These are phyloP conservation scores for Venturia aucupariae DNA, from an alignment of 2,329 filamentous ascomycete genomes.

Conservation along the genomic window DNA sequence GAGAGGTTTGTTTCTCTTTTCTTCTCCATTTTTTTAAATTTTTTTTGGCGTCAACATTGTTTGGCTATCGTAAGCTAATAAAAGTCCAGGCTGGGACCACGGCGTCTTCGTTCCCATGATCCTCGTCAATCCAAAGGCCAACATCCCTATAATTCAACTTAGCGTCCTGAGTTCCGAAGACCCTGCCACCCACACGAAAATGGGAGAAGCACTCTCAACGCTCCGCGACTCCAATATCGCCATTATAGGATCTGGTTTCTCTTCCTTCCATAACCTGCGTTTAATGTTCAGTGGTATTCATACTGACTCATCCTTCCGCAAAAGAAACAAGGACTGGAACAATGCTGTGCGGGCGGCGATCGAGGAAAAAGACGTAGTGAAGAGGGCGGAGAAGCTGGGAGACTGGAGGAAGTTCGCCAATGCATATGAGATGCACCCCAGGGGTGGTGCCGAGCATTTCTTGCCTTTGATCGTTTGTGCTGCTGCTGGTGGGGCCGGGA, in stretches of 20 bases:
- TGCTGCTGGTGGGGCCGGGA: slow-evolving; percentile 38
- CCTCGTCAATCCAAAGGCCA: slow-evolving; percentile 44
- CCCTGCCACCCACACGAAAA: slow-evolving; percentile 38
- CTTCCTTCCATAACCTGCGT: slow-evolving; percentile 47
- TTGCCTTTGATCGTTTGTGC: slow-evolving; percentile 50
- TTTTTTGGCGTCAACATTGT: background rate
- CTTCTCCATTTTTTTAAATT: background rate
- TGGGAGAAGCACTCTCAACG: slow-evolving; percentile 43
- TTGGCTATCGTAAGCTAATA: background rate
- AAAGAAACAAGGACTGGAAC: slow-evolving; percentile 37
- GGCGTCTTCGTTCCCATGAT: slow-evolving; percentile 52
- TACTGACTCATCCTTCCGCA: slow-evolving; percentile 24
- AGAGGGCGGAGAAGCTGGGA: slow-evolving; percentile 33
- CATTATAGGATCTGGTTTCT: slow-evolving; percentile 51
- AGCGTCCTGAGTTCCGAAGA: slow-evolving; percentile 46
- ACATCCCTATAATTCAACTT: slow-evolving; percentile 48
- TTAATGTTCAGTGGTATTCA: slow-evolving; percentile 33
- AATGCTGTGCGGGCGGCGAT: slow-evolving; percentile 35
- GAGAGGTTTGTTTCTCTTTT: slow-evolving; percentile 7
- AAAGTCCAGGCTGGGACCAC: slow-evolving; percentile 45
- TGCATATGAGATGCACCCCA: slow-evolving; percentile 46
- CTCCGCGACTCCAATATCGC: slow-evolving; percentile 48
- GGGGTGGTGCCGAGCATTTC: slow-evolving; percentile 47
- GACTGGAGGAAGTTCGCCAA: slow-evolving; percentile 41
- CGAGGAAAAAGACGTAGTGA: slow-evolving; percentile 24